A percentile compares a stretch with the other conserved stretches of the same genome.
Conservation (phyloP, 805 yeast species). For the Nakazawaea holstii region DNA sequence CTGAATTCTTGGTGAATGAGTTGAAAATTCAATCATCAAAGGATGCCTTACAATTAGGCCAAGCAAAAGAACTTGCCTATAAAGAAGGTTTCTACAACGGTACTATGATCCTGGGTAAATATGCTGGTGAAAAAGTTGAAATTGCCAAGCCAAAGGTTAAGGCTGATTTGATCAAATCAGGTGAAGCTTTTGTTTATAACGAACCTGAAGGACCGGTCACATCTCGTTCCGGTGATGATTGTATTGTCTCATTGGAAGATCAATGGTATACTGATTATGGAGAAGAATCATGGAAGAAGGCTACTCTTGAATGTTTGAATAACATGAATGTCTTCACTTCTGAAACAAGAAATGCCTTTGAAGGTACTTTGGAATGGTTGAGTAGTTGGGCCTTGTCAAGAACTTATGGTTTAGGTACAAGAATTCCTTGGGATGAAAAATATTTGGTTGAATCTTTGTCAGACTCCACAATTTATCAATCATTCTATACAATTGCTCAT, state of each 20-base stretch:
- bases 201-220: constrained; percentile 91
- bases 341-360: constrained; percentile 88
- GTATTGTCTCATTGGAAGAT: constrained; percentile 95
- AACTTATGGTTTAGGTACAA: constrained; percentile 93
- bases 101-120: constrained; percentile 70
- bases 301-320: constrained; percentile 73
- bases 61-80: constrained; percentile 92
- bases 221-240: constrained; percentile 94
- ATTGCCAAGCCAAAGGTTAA: constrained; percentile 84
- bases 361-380: constrained; percentile 92
- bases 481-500: constrained; percentile 88
- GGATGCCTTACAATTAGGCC: constrained; percentile 78
- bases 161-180: constrained; percentile 70
- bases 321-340: constrained; percentile 72
- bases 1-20: constrained; percentile 77
- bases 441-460: constrained; percentile 91
- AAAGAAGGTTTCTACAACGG: constrained; percentile 97
- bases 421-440: constrained; percentile 93
- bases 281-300: constrained; percentile 82
- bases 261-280: constrained; percentile 99
- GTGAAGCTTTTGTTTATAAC: constrained; percentile 82
- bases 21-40: constrained; percentile 93
- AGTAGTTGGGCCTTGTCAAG: constrained; percentile 98
- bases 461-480: constrained; percentile 93
- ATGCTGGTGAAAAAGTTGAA: constrained; percentile 86